phyloP scores from a whole-genome alignment of 495 filamentous ascomycete genomes.

The Bryoglossum gracile region DNA sequence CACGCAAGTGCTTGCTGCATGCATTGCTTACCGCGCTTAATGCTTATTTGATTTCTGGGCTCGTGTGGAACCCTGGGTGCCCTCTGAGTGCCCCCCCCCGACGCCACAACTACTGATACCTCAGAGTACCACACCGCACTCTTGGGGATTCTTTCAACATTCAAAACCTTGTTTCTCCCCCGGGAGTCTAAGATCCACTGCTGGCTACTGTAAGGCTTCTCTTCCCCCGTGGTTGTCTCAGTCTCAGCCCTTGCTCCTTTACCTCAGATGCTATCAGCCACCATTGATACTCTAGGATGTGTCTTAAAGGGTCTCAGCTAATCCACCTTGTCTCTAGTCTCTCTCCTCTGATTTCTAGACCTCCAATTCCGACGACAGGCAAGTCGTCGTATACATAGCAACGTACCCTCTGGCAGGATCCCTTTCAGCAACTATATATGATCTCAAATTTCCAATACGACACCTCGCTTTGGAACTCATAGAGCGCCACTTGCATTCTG shows the following conservation, averaged over 20 bases:
- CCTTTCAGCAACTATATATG: constrained; percentile 6
- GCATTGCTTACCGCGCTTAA: too few species aligned
- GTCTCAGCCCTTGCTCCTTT: constrained; percentile 1
- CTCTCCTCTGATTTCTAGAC: too few species aligned
- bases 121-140: too few species aligned
- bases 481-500: background rate
- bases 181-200: background rate
- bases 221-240: constrained; percentile 9
- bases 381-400: background rate
- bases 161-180: background rate
- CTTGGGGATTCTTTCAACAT: background rate
- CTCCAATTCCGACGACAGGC: background rate
- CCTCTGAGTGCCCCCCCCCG: background rate
- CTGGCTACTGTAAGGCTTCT: background rate
- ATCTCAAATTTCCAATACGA: constrained; percentile 25
- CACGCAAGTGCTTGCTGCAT: background rate
- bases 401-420: background rate
- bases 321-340: too few species aligned
- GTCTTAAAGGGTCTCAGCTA: constrained; percentile 5
- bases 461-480: constrained; percentile 21
- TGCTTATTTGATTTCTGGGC: background rate
- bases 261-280: too few species aligned
- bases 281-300: too few species aligned
- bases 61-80: background rate
- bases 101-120: too few species aligned